These are phyloP conservation scores for Aspergillus sergii DNA, from an alignment of 2,329 filamentous ascomycete species.

Conservation along the genomic window DNA sequence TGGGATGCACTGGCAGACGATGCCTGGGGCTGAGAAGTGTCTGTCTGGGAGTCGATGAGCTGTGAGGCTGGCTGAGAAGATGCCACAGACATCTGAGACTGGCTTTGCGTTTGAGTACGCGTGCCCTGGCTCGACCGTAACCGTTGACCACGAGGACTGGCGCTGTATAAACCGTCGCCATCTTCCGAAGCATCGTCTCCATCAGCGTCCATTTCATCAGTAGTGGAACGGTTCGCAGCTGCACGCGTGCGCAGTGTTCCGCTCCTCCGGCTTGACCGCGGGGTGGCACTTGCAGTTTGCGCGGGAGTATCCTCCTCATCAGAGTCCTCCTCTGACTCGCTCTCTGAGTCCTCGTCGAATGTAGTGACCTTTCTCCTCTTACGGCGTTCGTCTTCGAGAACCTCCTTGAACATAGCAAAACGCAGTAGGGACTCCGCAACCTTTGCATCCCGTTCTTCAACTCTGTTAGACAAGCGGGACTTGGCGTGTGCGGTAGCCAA, in stretches of 20 bases:
- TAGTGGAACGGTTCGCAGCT: conserved; percentile 39
- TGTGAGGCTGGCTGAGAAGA: conserved; percentile 80
- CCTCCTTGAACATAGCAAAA: conserved; percentile 96
- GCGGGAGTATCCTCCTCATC: conserved; percentile 30
- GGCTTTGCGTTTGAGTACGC: conserved; percentile 45
- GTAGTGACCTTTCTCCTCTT: conserved; percentile 80
- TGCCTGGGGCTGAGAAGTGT: conserved; percentile 51
- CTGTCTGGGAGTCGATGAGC: conserved; percentile 58
- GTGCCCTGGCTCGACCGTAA: conserved; percentile 41
- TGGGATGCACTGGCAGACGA: conserved; percentile 41
- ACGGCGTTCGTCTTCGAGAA: conserved; percentile 74
- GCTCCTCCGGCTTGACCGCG: conserved; percentile 36
- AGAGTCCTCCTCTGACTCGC: conserved; percentile 43
- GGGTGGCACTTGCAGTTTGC: conserved; percentile 31
- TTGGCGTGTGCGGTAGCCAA: conserved; percentile 95
- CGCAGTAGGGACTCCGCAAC: conserved; percentile 87
- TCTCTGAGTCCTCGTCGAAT: conserved; percentile 62
- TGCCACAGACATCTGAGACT: conserved; percentile 69
- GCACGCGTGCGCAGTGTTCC: conserved; percentile 37
- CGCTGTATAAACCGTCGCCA: conserved; percentile 57
- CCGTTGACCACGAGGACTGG: conserved; percentile 50
- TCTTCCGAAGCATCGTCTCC: conserved; percentile 56
- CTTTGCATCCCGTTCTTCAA: conserved; percentile 86
- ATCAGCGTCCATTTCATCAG: conserved; percentile 48
- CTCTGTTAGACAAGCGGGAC: conserved; percentile 79